Conservation (phyloP, 2,329 filamentous ascomycete genomes). For the Phyllosticta paracitricarpa region DNA sequence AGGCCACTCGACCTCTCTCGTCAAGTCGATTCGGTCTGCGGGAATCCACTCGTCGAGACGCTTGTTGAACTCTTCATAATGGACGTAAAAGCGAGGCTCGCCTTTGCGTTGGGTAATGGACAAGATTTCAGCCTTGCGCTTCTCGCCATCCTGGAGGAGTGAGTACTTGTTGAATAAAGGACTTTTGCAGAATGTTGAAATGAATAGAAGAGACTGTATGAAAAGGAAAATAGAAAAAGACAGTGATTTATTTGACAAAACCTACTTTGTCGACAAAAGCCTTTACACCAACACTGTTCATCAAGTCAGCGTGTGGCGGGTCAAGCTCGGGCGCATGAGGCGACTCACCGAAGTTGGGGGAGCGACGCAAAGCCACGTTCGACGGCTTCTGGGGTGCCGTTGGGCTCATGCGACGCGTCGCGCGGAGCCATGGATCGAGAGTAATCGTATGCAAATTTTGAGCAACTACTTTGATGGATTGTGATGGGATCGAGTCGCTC, state of each 20-base stretch:
- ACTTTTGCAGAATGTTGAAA: background rate
- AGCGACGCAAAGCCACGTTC: conserved; percentile 78
- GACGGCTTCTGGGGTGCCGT: conserved; percentile 47
- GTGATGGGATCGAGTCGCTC: conserved; percentile 14
- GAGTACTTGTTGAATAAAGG: background rate
- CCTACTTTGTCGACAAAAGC: conserved; percentile 60
- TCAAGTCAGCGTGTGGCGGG: conserved; percentile 10
- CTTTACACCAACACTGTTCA: conserved; percentile 52
- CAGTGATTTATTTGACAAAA: conserved; percentile 9
- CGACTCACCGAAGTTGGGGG: conserved; percentile 64
- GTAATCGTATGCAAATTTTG: background rate
- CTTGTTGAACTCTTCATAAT: conserved; percentile 98
- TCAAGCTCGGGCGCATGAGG: conserved; percentile 11
- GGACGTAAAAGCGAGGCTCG: conserved; percentile 84
- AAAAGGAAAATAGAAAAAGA: background rate
- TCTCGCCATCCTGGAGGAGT: conserved; percentile 56
- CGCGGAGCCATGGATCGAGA: conserved; percentile 43
- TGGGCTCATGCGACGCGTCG: conserved; percentile 44
- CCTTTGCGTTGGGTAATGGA: conserved; percentile 86
- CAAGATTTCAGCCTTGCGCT: conserved; percentile 90
- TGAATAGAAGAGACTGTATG: background rate
- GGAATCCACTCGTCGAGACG: conserved; percentile 81
- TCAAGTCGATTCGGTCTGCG: conserved; percentile 71
- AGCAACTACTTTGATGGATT: conserved; percentile 14
- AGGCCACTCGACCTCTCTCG: conserved; percentile 92